phyloP scores from a whole-genome alignment of 192 early-diverging fungal genomes.

The Coemansia sp. region DNA sequence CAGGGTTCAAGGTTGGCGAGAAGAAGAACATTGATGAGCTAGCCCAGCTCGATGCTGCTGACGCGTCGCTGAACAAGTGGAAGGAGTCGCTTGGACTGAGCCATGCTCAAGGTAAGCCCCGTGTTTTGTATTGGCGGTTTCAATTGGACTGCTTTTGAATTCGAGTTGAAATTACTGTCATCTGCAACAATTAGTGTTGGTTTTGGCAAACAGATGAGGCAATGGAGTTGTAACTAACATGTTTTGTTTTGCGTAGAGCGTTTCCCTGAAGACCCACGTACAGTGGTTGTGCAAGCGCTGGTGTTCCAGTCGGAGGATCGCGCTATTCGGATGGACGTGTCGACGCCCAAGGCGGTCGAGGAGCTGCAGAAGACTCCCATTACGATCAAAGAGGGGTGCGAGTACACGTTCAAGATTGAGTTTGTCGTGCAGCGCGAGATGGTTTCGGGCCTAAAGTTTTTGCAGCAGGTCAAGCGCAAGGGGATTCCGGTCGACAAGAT shows the following conservation, averaged over 20 bases:
- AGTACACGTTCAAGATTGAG: conserved; percentile 87
- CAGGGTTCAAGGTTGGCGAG: conserved; percentile 86
- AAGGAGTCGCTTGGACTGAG: conserved; percentile 89
- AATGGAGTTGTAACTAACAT: background rate
- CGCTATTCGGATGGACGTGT: conserved; percentile 42
- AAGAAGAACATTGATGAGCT: conserved; percentile 91
- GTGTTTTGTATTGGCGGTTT: background rate
- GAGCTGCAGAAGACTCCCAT: conserved; percentile 70
- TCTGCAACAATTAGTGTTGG: conserved; percentile 3
- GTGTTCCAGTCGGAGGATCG: conserved; percentile 32
- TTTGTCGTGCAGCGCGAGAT: conserved; percentile 96
- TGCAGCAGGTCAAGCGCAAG: conserved; percentile 87
- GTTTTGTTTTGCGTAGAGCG: conserved; percentile 32
- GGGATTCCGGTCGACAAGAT: conserved; percentile 84
- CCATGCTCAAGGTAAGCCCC: conserved; percentile 52
- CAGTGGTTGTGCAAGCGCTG: conserved; percentile 46
- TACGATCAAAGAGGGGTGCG: conserved; percentile 94
- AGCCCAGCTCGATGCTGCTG: conserved; percentile 78
- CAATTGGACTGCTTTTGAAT: background rate
- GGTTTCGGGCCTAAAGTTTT: conserved; percentile 91
- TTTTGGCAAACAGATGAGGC: background rate
- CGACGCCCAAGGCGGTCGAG: conserved; percentile 61
- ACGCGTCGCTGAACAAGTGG: conserved; percentile 96
- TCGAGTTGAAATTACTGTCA: conserved; percentile 6
- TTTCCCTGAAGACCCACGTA: conserved; percentile 60